Conservation (phyloP, 2,329 filamentous ascomycete genomes). For the Elsinoe necatrix region DNA sequence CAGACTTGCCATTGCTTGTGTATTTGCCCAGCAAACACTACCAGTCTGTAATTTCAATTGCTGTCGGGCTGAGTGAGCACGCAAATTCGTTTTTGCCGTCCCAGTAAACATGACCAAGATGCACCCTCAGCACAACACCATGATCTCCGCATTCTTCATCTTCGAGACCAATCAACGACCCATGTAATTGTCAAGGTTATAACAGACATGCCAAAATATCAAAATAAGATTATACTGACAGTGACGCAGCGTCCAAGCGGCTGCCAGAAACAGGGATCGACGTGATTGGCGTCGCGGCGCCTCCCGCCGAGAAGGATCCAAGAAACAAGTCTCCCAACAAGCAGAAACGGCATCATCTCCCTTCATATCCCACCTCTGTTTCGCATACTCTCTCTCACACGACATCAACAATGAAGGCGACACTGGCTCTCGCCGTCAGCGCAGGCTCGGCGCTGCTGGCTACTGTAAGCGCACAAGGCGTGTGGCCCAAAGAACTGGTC, state of each 20-base stretch:
- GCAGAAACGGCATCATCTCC: background rate
- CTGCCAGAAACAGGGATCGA: background rate
- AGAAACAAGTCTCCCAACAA: conserved; percentile 7
- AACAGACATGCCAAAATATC: too few species aligned
- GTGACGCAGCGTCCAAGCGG: conserved; percentile 1
- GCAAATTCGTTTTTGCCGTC: background rate
- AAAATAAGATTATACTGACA: background rate
- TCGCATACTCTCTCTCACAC: background rate
- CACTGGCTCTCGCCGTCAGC: conserved; percentile 28
- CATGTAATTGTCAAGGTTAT: too few species aligned
- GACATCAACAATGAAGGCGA: conserved; percentile 14
- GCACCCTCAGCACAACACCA: background rate
- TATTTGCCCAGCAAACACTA: conserved; percentile 4
- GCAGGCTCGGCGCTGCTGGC: conserved; percentile 33
- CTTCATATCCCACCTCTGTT: conserved; percentile 5
- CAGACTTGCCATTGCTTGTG: conserved; percentile 5
- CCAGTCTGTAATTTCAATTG: background rate
- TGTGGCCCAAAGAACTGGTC: conserved; percentile 40
- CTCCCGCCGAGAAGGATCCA: conserved; percentile 6
- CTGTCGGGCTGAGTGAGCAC: background rate
- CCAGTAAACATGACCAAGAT: background rate
- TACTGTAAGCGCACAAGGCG: conserved; percentile 4
- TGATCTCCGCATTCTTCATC: background rate
- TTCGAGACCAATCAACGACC: too few species aligned
- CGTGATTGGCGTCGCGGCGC: conserved; percentile 6